Conservation (phyloP, 192 early-diverging fungal species). For the Rhizophagus sp. region DNA sequence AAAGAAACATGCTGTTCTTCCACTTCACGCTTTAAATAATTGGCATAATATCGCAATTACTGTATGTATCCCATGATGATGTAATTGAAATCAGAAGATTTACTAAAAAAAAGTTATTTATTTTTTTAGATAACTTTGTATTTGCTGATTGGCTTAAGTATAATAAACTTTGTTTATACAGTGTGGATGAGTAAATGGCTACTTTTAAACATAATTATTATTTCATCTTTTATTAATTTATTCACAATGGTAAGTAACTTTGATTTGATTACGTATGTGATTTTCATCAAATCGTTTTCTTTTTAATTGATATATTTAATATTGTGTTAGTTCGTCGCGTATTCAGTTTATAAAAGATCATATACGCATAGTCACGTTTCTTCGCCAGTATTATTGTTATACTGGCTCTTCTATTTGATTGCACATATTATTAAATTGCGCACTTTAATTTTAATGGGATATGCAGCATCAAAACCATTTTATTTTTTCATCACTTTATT, state of each 20-base stretch:
- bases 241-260: constrained; percentile 36
- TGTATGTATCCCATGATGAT: background rate
- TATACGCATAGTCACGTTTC: constrained; percentile 41
- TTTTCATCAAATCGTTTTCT: background rate
- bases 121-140: constrained; percentile 30
- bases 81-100: background rate
- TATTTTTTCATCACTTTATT: background rate
- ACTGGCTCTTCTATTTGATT: constrained; percentile 53
- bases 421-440: constrained; percentile 44
- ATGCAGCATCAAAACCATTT: background rate
- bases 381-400: constrained; percentile 60
- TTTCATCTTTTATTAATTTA: constrained; percentile 31
- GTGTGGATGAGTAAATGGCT: background rate
- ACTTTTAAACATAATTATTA: constrained; percentile 28
- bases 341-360: constrained; percentile 35
- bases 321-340: constrained; percentile 33
- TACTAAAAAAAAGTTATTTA: background rate
- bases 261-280: background rate
- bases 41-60: constrained; percentile 1
- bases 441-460: constrained; percentile 32
- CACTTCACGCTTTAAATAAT: constrained; percentile 7
- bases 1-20: constrained; percentile 16
- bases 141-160: constrained; percentile 21
- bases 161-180: constrained; percentile 6
- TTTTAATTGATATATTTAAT: background rate